phyloP scores from a whole-genome alignment of 495 filamentous ascomycete genomes.

The Neurospora intermedia region DNA sequence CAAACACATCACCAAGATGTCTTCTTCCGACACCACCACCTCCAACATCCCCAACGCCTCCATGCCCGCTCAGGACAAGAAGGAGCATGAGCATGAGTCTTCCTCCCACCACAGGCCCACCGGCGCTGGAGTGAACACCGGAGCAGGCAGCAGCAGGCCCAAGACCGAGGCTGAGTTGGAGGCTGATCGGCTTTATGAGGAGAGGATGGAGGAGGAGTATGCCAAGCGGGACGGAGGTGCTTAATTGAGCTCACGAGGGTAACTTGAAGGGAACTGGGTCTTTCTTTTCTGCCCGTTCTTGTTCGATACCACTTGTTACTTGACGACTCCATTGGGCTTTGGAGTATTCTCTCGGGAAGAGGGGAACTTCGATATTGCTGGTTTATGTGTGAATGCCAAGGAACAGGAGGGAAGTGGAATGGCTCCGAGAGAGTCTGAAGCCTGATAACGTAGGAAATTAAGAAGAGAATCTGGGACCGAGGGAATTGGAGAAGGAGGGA shows the following conservation, averaged over 20 bases:
- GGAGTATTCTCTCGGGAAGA: not conserved
- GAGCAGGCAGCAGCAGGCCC: slow-evolving; percentile 25
- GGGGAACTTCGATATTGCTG: not conserved
- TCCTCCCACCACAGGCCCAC: slow-evolving; percentile 4
- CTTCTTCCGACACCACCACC: not conserved
- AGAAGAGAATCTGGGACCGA: not conserved
- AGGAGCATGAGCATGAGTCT: not conserved
- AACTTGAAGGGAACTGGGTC: not conserved
- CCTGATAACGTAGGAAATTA: not conserved
- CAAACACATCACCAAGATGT: not conserved
- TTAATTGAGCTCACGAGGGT: slow-evolving; percentile 32
- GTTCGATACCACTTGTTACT: not conserved
- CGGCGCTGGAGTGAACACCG: slow-evolving; percentile 30
- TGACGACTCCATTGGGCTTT: not conserved
- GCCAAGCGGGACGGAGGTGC: slow-evolving; percentile 67
- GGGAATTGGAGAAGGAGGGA: not conserved
- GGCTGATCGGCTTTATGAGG: slow-evolving; percentile 53
- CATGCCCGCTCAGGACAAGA: not conserved
- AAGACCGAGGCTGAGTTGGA: slow-evolving; percentile 36
- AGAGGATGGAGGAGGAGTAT: slow-evolving; percentile 69
- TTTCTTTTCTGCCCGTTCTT: not conserved
- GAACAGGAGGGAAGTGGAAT: not conserved
- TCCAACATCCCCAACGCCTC: not conserved
- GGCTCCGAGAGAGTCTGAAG: not conserved
- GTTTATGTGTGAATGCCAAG: not conserved